Conservation (phyloP, 805 yeast species). For the Cyberlindnera suaveolens region DNA sequence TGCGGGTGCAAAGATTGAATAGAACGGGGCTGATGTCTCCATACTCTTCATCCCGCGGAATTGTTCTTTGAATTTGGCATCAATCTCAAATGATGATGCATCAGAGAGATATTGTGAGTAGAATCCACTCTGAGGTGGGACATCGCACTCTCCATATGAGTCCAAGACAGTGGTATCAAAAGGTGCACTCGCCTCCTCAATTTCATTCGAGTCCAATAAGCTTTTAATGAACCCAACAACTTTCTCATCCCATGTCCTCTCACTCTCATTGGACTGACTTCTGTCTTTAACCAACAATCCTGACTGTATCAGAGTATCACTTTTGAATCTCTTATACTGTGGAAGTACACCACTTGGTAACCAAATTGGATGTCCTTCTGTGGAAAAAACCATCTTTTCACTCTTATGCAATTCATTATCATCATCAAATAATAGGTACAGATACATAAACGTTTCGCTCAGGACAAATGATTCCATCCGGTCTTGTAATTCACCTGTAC, state of each 20-base stretch:
- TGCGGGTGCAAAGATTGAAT: conserved; percentile 5
- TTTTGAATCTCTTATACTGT: conserved; percentile 17
- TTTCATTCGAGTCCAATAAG: conserved; percentile 3
- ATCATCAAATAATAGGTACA: conserved; percentile 73
- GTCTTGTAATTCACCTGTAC: conserved; percentile 57
- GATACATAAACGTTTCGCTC: conserved; percentile 81
- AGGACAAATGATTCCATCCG: conserved; percentile 90
- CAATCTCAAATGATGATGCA: conserved; percentile 9
- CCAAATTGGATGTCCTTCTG: conserved; percentile 94
- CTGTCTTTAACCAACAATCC: background rate
- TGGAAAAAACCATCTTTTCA: conserved; percentile 46
- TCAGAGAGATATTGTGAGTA: conserved; percentile 8
- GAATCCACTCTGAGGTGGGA: background rate
- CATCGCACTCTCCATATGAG: conserved; percentile 1
- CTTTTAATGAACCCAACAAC: conserved; percentile 6
- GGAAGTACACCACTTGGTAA: conserved; percentile 32
- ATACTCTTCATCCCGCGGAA: conserved; percentile 4
- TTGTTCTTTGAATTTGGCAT: conserved; percentile 12
- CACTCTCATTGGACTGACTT: background rate
- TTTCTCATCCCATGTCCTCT: conserved; percentile 2
- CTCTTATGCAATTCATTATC: conserved; percentile 46
- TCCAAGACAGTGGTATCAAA: background rate
- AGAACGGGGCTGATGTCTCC: conserved; percentile 11
- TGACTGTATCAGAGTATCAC: background rate
- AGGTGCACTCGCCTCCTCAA: background rate